A percentile compares a stretch with the other conserved stretches of the same genome.
Evolutionary conservation across 2,329 filamentous ascomycete species (phyloP).

Genomic region (Septoria linicola): DNA sequence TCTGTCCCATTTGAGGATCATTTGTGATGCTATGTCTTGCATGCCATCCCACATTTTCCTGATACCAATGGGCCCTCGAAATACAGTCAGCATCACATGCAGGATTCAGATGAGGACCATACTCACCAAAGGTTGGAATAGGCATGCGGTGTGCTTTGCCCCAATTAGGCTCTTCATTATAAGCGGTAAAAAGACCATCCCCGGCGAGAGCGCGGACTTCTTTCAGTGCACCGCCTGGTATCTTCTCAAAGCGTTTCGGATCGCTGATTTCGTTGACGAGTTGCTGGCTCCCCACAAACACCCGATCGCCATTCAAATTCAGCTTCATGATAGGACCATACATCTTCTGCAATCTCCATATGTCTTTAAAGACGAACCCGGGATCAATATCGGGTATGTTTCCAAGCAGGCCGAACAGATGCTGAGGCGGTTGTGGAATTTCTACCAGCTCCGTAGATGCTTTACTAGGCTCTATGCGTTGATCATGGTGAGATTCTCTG

Average conservation of each 20-base stretch:
- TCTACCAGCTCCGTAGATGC: background rate
- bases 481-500: no score
- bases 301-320: conserved; percentile 14
- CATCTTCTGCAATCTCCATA: conserved; percentile 22
- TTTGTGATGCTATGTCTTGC: conserved; percentile 54
- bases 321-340: conserved; percentile 29
- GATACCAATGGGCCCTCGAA: conserved; percentile 2
- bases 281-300: conserved; percentile 24
- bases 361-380: conserved; percentile 14
- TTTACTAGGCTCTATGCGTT: no score
- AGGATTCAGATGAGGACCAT: conserved; percentile 44
- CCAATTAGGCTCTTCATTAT: conserved; percentile 43
- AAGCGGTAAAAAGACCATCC: conserved; percentile 44
- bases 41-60: conserved; percentile 41
- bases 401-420: conserved; percentile 20
- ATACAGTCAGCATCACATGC: background rate
- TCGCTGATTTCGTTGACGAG: conserved; percentile 43
- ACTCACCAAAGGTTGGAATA: conserved; percentile 50
- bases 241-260: conserved; percentile 56
- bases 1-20: conserved; percentile 67
- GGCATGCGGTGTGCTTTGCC: conserved; percentile 44
- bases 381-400: conserved; percentile 25
- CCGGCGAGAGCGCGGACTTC: conserved; percentile 58
- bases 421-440: conserved; percentile 27
- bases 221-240: conserved; percentile 50